These are phyloP conservation scores for Trichoderma aggressivum DNA, from an alignment of 2,329 filamentous ascomycete genomes.

Conservation along the genomic window DNA sequence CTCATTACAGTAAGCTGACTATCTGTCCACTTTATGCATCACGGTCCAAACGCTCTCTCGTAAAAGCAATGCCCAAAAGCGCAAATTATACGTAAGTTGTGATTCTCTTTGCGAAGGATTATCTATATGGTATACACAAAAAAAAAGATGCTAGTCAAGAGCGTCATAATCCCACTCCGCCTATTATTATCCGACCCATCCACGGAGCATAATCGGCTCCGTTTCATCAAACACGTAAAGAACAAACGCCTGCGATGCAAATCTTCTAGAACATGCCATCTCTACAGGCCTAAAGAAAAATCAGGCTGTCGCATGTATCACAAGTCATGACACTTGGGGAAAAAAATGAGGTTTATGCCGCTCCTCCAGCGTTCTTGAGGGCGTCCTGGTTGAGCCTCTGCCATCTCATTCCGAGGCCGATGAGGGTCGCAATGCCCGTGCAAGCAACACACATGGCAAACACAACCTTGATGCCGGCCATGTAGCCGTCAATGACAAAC, in stretches of 20 bases:
- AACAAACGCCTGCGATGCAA: constrained; percentile 9
- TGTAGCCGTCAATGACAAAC: constrained; percentile 60
- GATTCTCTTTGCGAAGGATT: neutral
- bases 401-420: constrained; percentile 38
- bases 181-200: neutral
- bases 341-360: constrained; percentile 26
- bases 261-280: neutral
- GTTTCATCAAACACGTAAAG: neutral
- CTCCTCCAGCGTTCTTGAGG: constrained; percentile 27
- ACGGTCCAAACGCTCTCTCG: neutral
- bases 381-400: constrained; percentile 34
- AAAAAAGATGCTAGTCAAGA: neutral
- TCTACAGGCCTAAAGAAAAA: neutral
- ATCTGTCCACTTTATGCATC: neutral
- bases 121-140: constrained; percentile 4
- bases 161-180: neutral
- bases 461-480: constrained; percentile 59
- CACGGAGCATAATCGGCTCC: neutral
- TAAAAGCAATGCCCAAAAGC: neutral
- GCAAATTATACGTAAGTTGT: neutral
- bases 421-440: constrained; percentile 38
- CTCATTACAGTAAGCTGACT: constrained; percentile 12
- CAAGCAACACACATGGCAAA: constrained; percentile 56
- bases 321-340: neutral
- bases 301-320: neutral